Evolutionary conservation across 1,139 yeast genomes (phyloP), one percentile per base, ranked within the genome.

Genomic region (Blastobotrys apis): DNA sequence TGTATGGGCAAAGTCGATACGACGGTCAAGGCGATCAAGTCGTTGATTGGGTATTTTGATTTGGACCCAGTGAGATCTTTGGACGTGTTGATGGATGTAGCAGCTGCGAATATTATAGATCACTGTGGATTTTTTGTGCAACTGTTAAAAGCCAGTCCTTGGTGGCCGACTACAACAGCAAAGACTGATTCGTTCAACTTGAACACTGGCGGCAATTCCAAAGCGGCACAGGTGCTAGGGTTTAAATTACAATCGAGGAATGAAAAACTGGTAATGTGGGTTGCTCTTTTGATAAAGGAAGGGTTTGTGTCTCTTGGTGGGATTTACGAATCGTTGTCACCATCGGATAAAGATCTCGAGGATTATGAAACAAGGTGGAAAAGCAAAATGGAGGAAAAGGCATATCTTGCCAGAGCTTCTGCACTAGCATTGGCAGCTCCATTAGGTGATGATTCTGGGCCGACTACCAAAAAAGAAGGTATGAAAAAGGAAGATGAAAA

Each of bases 371-470:
- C 63, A 1, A 63, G 64, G 4, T 76, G 78, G 61, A 72, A 76
- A 31, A 69, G 69, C 22, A 71, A 74, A 19, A 60, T 84, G 53
- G 80, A 81, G n/a, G 78, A 78, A 13, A 75, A 80, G 46, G 80
- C 84, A 0, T 71, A 74, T 54, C 70, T 73, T 50, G 84, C 94
- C 0, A 76, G 78, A 21, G 84, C 87, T 0, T 84, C 84, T 50
- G 95, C 95, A 0, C 67, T 90, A 43, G 94, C 97, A 0, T 63
- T 87, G 54, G 95, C 97, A 2, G 94, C 94, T 5, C 95, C 96
- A 1, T 68, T 90, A 39, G 72, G 74, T 4, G 82, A 80, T 41
- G 94, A 82, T 19, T 38, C 30, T 31, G 43, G 15, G 5, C 20
- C 54, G 22, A 54, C 43, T n/a, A 54, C 45, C n/a, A 39, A 41